These are phyloP conservation scores for Fusarium metavorans DNA, from an alignment of 2,329 filamentous ascomycete species.

Conservation along the genomic window DNA sequence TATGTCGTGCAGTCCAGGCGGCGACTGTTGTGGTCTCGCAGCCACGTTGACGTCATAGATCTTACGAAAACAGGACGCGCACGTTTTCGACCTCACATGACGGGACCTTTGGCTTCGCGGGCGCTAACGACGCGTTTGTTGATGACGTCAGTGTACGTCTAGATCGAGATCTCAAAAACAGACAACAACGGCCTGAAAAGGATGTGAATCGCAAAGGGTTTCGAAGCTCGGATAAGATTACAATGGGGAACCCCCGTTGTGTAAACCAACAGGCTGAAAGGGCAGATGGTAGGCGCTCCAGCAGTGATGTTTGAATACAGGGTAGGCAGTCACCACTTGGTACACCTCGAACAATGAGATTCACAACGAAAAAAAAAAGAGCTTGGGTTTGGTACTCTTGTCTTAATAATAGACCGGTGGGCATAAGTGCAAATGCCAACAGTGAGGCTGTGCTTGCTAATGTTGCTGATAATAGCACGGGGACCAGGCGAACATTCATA, in stretches of 20 bases:
- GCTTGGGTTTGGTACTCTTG: background rate
- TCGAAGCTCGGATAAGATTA: background rate
- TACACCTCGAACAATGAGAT: background rate
- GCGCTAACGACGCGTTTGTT: background rate
- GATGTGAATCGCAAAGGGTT: background rate
- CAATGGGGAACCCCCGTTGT: background rate
- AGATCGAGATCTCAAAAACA: background rate
- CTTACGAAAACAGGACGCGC: background rate
- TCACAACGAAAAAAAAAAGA: background rate
- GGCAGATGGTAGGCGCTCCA: background rate
- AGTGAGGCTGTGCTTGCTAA: no score
- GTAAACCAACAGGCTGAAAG: background rate
- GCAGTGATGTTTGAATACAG: background rate
- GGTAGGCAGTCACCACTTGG: background rate
- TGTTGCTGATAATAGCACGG: no score
- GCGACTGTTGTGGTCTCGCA: background rate
- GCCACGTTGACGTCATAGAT: background rate
- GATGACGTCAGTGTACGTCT: background rate
- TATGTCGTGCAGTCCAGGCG: background rate
- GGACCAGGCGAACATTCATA: no score
- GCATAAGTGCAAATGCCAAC: no score
- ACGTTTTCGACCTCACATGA: background rate
- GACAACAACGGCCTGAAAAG: background rate
- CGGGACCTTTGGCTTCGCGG: background rate
- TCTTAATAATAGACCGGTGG: background rate